These are phyloP conservation scores for Backusella circina DNA, from an alignment of 192 early-diverging fungal species.

Conservation along the genomic window DNA sequence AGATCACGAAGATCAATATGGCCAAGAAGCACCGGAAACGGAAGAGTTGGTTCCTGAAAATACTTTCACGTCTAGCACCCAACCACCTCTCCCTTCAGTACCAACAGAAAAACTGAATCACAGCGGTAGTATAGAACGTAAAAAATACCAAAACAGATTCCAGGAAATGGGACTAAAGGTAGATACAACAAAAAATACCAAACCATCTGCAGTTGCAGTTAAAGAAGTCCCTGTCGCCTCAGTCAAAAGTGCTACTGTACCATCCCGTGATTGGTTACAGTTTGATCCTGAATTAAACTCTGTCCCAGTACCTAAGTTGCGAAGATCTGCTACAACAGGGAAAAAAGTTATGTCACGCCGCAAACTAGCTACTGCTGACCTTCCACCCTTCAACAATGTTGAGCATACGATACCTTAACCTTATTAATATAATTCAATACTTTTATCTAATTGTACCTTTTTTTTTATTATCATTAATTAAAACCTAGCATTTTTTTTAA, in stretches of 20 bases:
- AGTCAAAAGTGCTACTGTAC: constrained; percentile 14
- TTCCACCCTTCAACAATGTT: neutral
- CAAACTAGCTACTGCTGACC: neutral
- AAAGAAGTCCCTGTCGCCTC: neutral
- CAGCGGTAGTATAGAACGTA: neutral
- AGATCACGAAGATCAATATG: neutral
- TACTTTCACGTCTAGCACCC: neutral
- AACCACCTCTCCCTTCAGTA: neutral
- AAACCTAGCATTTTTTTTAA: neutral
- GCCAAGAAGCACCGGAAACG: neutral
- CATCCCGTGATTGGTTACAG: constrained; percentile 8
- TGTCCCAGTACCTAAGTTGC: constrained; percentile 6
- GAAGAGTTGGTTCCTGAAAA: neutral
- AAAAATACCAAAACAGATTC: constrained; percentile 4
- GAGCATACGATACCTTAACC: neutral
- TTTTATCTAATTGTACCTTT: neutral
- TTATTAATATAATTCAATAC: neutral
- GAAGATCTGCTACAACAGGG: constrained; percentile 3
- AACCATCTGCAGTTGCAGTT: neutral
- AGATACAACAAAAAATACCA: neutral
- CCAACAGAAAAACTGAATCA: neutral
- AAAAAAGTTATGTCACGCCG: neutral
- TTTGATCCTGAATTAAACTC: constrained; percentile 6
- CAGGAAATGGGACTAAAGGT: constrained; percentile 10
- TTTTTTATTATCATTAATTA: neutral